These are phyloP conservation scores for Beauveria australis DNA, from an alignment of 2,329 filamentous ascomycete genomes.

Conservation along the genomic window DNA sequence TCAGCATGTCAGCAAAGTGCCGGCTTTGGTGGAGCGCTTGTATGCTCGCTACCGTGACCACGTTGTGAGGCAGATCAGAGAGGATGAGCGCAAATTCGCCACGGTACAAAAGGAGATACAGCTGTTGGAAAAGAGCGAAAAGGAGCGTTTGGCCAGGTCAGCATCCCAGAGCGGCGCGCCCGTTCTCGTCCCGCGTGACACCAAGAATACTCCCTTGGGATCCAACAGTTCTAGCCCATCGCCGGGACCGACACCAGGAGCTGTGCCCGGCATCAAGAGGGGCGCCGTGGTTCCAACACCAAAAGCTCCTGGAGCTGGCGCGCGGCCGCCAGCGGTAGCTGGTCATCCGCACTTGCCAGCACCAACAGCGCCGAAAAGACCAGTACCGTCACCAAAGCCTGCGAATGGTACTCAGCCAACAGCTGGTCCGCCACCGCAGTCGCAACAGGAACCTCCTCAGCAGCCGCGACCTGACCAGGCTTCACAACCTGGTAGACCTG, in stretches of 20 bases:
- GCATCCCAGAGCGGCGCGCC: slow-evolving; percentile 28
- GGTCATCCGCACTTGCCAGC: slow-evolving; percentile 22
- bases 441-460: slow-evolving; percentile 24
- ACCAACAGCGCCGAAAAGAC: slow-evolving; percentile 21
- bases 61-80: slow-evolving; percentile 60
- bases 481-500: slow-evolving; percentile 20
- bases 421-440: slow-evolving; percentile 19
- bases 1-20: slow-evolving; percentile 59
- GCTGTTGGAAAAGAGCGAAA: slow-evolving; percentile 50
- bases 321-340: slow-evolving; percentile 19
- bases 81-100: slow-evolving; percentile 63
- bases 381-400: slow-evolving; percentile 23
- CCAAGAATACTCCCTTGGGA: slow-evolving; percentile 18
- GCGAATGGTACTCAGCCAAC: slow-evolving; percentile 26
- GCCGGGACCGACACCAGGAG: slow-evolving; percentile 15
- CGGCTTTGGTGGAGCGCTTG: slow-evolving; percentile 61
- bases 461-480: not conserved
- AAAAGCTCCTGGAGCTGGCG: slow-evolving; percentile 21
- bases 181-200: slow-evolving; percentile 24
- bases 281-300: slow-evolving; percentile 26
- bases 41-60: slow-evolving; percentile 67
- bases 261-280: slow-evolving; percentile 19
- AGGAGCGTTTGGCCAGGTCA: slow-evolving; percentile 28
- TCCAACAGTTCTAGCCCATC: slow-evolving; percentile 20
- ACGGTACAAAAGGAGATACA: slow-evolving; percentile 59